Evolutionary conservation across 2,329 filamentous ascomycete species (phyloP).

Genomic region (Trichophyton verrucosum): DNA sequence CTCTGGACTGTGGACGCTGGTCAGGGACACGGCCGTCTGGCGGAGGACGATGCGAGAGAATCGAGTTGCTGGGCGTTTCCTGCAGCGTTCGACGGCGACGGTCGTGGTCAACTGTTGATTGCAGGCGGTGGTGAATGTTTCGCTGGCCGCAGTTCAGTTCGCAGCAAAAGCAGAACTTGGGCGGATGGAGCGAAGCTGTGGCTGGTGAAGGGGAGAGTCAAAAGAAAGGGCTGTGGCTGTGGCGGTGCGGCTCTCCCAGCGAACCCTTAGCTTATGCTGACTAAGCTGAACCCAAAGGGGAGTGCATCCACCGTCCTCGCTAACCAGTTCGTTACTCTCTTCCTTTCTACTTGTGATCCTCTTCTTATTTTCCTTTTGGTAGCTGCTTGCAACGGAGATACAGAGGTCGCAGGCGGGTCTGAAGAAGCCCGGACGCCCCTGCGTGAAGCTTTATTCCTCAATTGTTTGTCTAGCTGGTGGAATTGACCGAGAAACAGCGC

Average conservation of each 20-base stretch:
- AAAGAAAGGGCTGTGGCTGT: background rate
- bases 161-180: too few species aligned
- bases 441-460: background rate
- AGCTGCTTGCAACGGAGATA: background rate
- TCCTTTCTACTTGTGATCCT: background rate
- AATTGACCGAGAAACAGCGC: conserved; percentile 10
- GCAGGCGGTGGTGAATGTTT: too few species aligned
- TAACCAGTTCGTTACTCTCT: background rate
- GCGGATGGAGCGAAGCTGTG: background rate
- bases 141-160: too few species aligned
- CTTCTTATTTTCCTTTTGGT: background rate
- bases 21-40: background rate
- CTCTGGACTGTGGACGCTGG: background rate
- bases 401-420: background rate
- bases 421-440: background rate
- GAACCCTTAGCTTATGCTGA: background rate
- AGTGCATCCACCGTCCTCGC: too few species aligned
- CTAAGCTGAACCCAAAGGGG: background rate
- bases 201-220: background rate
- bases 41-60: background rate
- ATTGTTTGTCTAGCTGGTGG: background rate
- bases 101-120: background rate
- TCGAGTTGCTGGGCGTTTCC: background rate
- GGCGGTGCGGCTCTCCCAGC: background rate
- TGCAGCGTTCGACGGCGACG: background rate